phyloP scores from a whole-genome alignment of 2,329 filamentous ascomycete genomes.

The Diaporthe velutina region DNA sequence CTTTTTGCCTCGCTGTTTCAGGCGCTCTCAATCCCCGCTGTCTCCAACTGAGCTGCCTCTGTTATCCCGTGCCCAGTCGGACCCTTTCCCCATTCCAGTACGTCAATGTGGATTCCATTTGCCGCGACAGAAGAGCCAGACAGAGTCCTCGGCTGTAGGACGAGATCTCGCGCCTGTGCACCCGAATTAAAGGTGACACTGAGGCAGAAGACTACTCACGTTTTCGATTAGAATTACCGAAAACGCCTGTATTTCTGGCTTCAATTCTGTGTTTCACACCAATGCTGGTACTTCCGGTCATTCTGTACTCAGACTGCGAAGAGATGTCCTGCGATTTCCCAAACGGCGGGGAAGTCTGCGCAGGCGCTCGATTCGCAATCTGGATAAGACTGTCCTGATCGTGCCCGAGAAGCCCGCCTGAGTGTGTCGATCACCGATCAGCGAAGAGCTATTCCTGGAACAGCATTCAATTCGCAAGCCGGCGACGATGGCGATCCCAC shows the following conservation, averaged over 20 bases:
- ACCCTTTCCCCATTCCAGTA: not conserved
- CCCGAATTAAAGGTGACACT: not conserved
- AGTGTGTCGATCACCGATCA: too few species aligned
- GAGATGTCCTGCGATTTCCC: not conserved
- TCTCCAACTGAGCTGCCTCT: not conserved
- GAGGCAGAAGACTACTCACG: not conserved
- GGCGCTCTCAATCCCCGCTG: not conserved
- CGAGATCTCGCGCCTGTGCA: not conserved
- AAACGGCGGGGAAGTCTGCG: not conserved
- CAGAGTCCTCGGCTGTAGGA: not conserved
- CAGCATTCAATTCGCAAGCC: too few species aligned
- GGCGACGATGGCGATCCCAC: not conserved
- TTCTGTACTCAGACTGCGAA: not conserved
- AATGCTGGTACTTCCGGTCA: not conserved
- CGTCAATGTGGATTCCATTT: not conserved
- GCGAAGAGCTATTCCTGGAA: too few species aligned
- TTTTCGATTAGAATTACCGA: not conserved
- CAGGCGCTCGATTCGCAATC: not conserved
- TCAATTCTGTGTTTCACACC: not conserved
- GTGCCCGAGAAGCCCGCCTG: too few species aligned
- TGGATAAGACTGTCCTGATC: too few species aligned
- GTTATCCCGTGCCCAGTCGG: not conserved
- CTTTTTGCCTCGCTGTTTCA: too few species aligned
- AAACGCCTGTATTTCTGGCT: not conserved
- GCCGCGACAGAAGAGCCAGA: not conserved